A percentile compares a stretch with the other conserved stretches of the same genome.
phyloP scores from a whole-genome alignment of 768 basidiomycete genomes.

The Leccinum sublutescens region DNA sequence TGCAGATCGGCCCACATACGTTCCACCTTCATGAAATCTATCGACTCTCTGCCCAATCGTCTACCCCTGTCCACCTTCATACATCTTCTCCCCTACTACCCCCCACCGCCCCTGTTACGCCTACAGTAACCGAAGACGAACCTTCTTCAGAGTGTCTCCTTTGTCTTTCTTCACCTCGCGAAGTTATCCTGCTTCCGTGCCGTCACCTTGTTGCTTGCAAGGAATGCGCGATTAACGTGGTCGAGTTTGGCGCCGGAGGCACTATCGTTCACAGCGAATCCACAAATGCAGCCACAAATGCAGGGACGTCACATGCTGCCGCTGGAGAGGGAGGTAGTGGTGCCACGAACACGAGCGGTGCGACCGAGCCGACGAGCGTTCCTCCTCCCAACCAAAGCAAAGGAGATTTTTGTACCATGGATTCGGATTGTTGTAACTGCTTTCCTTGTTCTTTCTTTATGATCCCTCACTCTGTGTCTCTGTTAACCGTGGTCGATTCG shows the following conservation, averaged over 20 bases:
- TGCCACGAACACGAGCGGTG: conserved; percentile 17
- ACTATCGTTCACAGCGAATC: conserved; percentile 62
- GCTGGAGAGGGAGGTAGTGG: conserved; percentile 25
- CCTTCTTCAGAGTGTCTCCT: conserved; percentile 29
- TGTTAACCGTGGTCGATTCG: background rate
- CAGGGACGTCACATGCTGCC: conserved; percentile 19
- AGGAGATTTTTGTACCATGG: conserved; percentile 45
- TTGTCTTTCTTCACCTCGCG: conserved; percentile 83
- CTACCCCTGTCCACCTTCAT: too few species aligned
- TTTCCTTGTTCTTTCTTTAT: background rate
- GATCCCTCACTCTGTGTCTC: background rate
- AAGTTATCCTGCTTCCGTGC: conserved; percentile 92
- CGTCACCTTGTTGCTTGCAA: conserved; percentile 93
- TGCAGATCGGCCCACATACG: too few species aligned
- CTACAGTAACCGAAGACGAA: too few species aligned
- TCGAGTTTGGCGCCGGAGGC: conserved; percentile 94
- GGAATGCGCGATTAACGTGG: conserved; percentile 95
- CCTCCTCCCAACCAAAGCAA: conserved; percentile 61
- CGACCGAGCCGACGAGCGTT: conserved; percentile 24
- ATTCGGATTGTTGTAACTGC: background rate
- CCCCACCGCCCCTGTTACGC: too few species aligned
- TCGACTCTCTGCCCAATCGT: too few species aligned
- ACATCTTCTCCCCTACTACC: too few species aligned
- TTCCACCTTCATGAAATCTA: too few species aligned
- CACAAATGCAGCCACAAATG: conserved; percentile 28